Base-by-base conservation (phyloP, 768 basidiomycete genomes). In the Psilocybe subaeruginosa region DNA sequence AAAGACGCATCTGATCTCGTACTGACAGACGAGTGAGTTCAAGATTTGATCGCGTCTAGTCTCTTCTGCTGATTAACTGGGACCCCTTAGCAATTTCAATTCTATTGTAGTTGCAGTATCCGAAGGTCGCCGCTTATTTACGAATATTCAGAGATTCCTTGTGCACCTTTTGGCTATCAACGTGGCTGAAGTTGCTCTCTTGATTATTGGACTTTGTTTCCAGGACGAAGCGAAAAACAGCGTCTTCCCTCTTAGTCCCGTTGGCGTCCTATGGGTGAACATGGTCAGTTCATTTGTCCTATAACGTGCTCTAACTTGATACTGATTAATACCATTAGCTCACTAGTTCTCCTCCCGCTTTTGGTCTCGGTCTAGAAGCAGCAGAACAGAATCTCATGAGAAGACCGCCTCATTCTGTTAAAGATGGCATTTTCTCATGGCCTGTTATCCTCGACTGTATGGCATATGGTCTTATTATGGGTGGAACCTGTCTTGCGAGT, bases 161-260 rank as follows among this genome's bases (percentile, higher is more conserved):
- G 72, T 85, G 14, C 84, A 85, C 63, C 75, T 88, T 1, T 68
- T 86, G 7, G 74, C 82, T 8, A 80, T 71, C 43, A 86, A 88
- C 60, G 74, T 88, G 16, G 84, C 80, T 12, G 82, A 86, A 72
- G 83, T 84, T 7, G 66, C 85, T 5, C 75, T 85, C 4, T 69
- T 88, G 43, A 74, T 86, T 59, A 75, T 87, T 58, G 86, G 86
- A 7, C 76, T 87, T 16, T 81, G 80, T 9, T 87, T 87, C 75
- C 76, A 81, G 62, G 83, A 86, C 62, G 68, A 72, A 8, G 72
- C 77, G 50, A 75, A 75, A 0, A 68, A 74, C 33, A 81, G 82
- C 14, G 82, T 86, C 29, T 87, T 86, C 73, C 87, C 86, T 8
- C 71, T 87, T 12, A 82, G 81, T 35, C 84, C 84, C 6, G 75